These are phyloP conservation scores for Backusella tarrabulga DNA, from an alignment of 192 early-diverging fungal species.

Conservation along the genomic window DNA sequence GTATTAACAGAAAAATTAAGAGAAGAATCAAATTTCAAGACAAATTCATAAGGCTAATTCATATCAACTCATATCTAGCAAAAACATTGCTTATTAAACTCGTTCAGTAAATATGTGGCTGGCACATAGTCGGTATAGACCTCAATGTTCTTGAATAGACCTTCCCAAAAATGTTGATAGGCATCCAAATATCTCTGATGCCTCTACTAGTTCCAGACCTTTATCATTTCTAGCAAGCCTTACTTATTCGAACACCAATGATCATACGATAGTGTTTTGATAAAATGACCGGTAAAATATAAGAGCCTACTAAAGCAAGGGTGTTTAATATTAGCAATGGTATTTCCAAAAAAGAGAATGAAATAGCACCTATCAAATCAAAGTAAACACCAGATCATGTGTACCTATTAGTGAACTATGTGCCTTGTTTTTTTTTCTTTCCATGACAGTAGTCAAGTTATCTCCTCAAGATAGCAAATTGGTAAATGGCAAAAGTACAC, in stretches of 20 bases:
- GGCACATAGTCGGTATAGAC: too few relatives aligned
- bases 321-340: neutral
- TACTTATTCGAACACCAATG: too few relatives aligned
- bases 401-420: neutral
- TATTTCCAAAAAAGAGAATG: neutral
- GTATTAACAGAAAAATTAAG: too few relatives aligned
- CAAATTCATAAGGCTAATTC: too few relatives aligned
- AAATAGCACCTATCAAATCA: neutral
- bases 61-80: too few relatives aligned
- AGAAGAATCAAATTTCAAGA: too few relatives aligned
- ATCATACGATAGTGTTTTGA: neutral
- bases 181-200: neutral
- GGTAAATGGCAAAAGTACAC: too few relatives aligned
- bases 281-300: neutral
- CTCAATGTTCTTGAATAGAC: too few relatives aligned
- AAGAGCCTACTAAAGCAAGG: neutral
- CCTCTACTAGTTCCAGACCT: neutral
- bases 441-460: neutral
- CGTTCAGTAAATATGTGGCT: too few relatives aligned
- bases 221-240: too few relatives aligned
- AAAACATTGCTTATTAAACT: too few relatives aligned
- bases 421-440: neutral
- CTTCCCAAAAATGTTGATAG: neutral
- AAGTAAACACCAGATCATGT: neutral
- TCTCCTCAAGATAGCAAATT: too few relatives aligned